Evolutionary conservation across 129 eudicot genomes (phyloP), one percentile per base, ranked within the genome.

Genomic region (Deinandra increscens): DNA sequence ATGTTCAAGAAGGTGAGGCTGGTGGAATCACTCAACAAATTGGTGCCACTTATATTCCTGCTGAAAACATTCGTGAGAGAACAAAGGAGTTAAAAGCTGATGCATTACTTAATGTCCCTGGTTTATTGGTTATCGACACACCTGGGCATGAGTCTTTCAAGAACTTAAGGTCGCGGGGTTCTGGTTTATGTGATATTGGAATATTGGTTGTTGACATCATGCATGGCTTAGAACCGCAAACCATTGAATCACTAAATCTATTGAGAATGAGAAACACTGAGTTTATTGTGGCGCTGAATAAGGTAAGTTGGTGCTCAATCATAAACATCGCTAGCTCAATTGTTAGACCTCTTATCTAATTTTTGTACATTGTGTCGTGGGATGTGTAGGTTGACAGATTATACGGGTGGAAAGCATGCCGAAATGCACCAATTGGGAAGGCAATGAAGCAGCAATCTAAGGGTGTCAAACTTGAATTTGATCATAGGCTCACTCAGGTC

Each of bases 11-110:
- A 88, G 96, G 95, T 62, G 98, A 88, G 78, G 98, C 96, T 62
- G 96, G 98, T 51, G 98, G 98, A 66, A 91, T 91, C 60, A 91
- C 98, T 1, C 98, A 91, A 77, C 98, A 91, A 81, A 91, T 92
- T 60, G 89, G 96, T 36, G 98, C 98, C 2, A 92, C 96, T 50
- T 88, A 92, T 68, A 86, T 91, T 69, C 96, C 97, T 9, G 91
- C 94, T 49, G 94, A 85, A 69, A 88, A 88, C 72, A 84, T 91
- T 49, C 87, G 97, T 7, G 94, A 91, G 60, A 86, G 96, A 81
- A 91, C 97, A 1, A 86, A 79, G 77, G 91, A 84, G 75, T 73
- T 91, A 68, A 88, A 91, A 84, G 93, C 91, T 65, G 97, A 91
- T 86, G 97, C 96, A 6, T 84, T 80, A 71, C 84, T 91, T 44